These are phyloP conservation scores for Somion occarium DNA, from an alignment of 1,284 basidiomycete genomes.

Conservation along the genomic window DNA sequence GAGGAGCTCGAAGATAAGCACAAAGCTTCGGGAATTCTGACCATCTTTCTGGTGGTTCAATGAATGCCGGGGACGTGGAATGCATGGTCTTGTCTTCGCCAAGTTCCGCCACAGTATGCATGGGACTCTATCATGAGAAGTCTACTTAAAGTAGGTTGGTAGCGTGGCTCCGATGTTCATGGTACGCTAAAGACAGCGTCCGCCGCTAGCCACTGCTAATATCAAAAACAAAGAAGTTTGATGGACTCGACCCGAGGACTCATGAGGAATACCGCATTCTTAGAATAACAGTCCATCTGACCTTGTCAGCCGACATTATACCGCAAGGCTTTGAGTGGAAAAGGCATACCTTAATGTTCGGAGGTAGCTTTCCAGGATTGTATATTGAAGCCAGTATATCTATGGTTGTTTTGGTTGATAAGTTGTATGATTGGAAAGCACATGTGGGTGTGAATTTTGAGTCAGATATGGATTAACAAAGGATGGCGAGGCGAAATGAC, in stretches of 20 bases:
- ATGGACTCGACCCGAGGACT: too few species aligned
- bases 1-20: conserved; percentile 1
- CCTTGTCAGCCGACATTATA: background rate
- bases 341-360: background rate
- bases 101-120: background rate
- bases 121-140: background rate
- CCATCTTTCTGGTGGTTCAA: background rate
- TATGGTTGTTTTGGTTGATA: background rate
- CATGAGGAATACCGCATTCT: too few species aligned
- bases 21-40: background rate
- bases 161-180: background rate
- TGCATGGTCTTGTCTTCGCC: background rate
- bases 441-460: background rate
- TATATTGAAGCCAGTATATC: background rate
- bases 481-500: too few species aligned
- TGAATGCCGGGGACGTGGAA: background rate
- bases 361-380: background rate
- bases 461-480: too few species aligned
- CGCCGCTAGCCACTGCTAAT: background rate
- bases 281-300: background rate
- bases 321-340: background rate
- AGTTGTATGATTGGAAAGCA: background rate
- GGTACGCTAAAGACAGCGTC: background rate
- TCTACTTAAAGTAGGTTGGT: background rate
- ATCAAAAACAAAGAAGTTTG: too few species aligned